Base-by-base conservation (phyloP, 371 early-diverging fungal genomes). In the Mucor plumbeus region DNA sequence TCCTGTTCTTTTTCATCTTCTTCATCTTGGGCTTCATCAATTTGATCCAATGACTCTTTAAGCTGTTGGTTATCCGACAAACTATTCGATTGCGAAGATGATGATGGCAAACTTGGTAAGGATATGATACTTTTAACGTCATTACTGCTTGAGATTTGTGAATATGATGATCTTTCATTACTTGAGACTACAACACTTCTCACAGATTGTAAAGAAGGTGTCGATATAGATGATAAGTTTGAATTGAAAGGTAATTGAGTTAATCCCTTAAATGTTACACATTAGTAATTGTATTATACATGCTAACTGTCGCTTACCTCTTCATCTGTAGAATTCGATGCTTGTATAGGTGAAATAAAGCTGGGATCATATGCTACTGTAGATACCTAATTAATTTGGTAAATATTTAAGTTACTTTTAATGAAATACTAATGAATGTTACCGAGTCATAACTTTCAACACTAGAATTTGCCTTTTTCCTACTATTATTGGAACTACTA, bases 321-420 rank as follows among this genome's bases (percentile, higher is more conserved):
- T 53, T 31, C 53, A 53, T 53, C 53, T 53, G 53, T 53, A 19
- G 53, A 53, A 26, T 53, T 11, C 2, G 53, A 53, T 53, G 53
- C 13, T 26, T 21, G 11, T 31, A 6, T 13, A 5, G 53, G 26
- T 13, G 53, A 31, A 26, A 21, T 21, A 10, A 21, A 19, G 7
- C 19, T 6, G 0, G 53, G 53, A 31, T 53, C 53, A 14, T 53
- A 53, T 53, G 26, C 53, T 21, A 53, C 53, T 53, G 53, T 53
- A 26, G 53, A 53, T 26, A 26, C 5, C 53, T 53, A 53, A 10
- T 10, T 15, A 14, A 15, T 9, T 14, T 31, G 31, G 7, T 11
- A 38, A 38, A 21, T 48, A 4, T 5, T 26, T 10, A 31, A 26
- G 53, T 7, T 38, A 38, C 26, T 26, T 7, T 38, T 38, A 11